Evolutionary conservation across 345 rosid species (phyloP), one percentile per base, ranked within the genome.

Genomic region (Populus simonii): DNA sequence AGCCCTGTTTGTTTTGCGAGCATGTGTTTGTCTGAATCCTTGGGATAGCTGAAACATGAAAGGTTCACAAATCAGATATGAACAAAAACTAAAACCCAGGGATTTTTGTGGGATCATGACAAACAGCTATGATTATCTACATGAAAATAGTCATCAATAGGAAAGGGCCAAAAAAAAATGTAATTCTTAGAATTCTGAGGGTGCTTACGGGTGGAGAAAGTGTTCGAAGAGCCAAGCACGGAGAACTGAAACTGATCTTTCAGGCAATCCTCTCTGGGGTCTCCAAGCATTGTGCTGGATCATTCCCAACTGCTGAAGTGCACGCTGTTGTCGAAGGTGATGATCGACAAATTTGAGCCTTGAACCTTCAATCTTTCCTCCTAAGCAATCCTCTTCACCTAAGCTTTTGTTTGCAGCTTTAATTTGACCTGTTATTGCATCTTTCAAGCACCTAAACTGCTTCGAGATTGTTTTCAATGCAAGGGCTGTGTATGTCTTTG

Each of bases 261-360:
- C 99, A 0, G 99, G 99, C 71, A 95, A 84, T 80, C 99, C 99
- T 84, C 99, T 82, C 78, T 93, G 99, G 82, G 99, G 99, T 90
- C 99, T 92, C 99, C 99, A 95, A 79, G 99, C 99, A 84, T 93
- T 93, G 81, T 93, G 98, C 88, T 95, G 99, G 86, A 92, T 90
- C 98, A 93, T 92, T 70, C 98, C 99, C 83, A 93, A 83, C 49
- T 93, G 99, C 77, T 93, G 99, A 83, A 95, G 96, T 39, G 99
- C 96, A 43, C 98, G 87, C 78, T 95, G 99, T 80, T 95, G 99
- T 69, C 97, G 89, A 78, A 93, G 87, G 22, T 95, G 99, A 81
- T 91, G 92, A 74, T 95, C 99, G 15, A 95, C 98, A 72, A 91
- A 95, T 79, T 93, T 95, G 33, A 95, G 93, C 80, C 98, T 90